Evolutionary conservation across 768 basidiomycete genomes (phyloP).

Genomic region (Termitomyces eurrhizus): DNA sequence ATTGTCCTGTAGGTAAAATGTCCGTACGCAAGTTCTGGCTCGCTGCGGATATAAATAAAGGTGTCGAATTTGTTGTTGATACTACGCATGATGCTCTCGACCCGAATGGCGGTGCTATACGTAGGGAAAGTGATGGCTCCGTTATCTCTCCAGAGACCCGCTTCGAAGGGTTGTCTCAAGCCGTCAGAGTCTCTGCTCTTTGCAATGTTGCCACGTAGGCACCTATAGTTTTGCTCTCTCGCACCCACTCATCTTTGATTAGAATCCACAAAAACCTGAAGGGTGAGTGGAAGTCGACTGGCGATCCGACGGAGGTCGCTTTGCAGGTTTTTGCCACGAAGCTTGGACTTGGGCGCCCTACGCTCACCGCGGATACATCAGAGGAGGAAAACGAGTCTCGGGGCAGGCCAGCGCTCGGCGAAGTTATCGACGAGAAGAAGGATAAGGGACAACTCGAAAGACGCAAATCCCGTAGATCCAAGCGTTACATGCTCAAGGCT

Average conservation of each 20-base stretch:
- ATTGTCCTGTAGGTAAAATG: constrained; percentile 29
- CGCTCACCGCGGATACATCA: constrained; percentile 22
- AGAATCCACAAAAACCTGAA: constrained; percentile 34
- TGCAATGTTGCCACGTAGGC: constrained; percentile 27
- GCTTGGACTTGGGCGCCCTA: constrained; percentile 36
- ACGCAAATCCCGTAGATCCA: constrained; percentile 1
- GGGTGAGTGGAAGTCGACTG: constrained; percentile 44
- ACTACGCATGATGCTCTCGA: constrained; percentile 28
- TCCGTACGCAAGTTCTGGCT: constrained; percentile 37
- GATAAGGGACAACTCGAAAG: neutral
- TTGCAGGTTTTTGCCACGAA: constrained; percentile 52
- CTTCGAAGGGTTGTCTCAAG: constrained; percentile 23
- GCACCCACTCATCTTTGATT: neutral
- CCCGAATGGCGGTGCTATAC: constrained; percentile 24
- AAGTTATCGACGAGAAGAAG: constrained; percentile 25
- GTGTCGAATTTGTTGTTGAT: constrained; percentile 30
- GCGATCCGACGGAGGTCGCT: constrained; percentile 56
- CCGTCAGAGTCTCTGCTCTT: constrained; percentile 28
- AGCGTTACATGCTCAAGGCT: constrained; percentile 29
- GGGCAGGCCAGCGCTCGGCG: constrained; percentile 22
- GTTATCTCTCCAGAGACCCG: constrained; percentile 18
- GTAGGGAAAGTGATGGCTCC: constrained; percentile 19
- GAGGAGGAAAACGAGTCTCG: constrained; percentile 16
- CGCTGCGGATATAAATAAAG: constrained; percentile 21
- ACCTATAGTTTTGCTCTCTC: neutral